A percentile compares a stretch with the other conserved stretches of the same genome.
Conservation (phyloP, 768 basidiomycete species). For the Mrakia hoshinonis region DNA sequence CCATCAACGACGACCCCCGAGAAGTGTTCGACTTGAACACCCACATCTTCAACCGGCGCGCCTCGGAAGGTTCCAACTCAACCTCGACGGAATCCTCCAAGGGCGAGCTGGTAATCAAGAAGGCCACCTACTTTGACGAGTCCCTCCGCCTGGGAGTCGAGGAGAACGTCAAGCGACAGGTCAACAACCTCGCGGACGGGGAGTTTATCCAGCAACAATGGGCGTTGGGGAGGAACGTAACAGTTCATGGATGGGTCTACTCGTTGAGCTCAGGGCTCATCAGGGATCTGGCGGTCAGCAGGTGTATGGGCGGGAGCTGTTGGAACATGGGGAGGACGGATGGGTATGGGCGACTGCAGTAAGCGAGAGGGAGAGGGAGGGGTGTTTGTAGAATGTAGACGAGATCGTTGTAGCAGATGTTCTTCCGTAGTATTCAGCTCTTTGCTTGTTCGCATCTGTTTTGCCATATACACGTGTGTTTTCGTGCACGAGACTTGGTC, state of each 20-base stretch:
- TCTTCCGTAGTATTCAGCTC: too few species aligned
- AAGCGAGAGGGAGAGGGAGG: neutral
- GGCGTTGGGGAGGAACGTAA: neutral
- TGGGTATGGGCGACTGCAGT: neutral
- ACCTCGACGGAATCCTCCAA: neutral
- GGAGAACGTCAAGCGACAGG: slow-evolving; percentile 10
- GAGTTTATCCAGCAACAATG: neutral
- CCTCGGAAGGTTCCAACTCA: too few species aligned
- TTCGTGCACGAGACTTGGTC: too few species aligned
- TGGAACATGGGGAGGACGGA: neutral
- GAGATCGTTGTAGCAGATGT: too few species aligned
- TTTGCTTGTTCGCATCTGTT: too few species aligned
- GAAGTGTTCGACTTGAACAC: neutral
- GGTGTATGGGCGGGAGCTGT: neutral
- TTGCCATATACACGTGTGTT: too few species aligned
- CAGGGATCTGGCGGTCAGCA: neutral
- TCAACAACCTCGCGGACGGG: neutral
- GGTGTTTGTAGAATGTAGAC: too few species aligned
- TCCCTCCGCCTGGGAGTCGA: neutral
- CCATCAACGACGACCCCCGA: slow-evolving; percentile 1
- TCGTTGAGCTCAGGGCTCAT: neutral
- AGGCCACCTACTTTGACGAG: neutral
- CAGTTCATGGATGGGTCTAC: slow-evolving; percentile 9
- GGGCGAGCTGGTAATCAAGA: neutral
- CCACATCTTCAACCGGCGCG: neutral